Conservation (phyloP, 768 basidiomycete species). For the Trametes cubensis region DNA sequence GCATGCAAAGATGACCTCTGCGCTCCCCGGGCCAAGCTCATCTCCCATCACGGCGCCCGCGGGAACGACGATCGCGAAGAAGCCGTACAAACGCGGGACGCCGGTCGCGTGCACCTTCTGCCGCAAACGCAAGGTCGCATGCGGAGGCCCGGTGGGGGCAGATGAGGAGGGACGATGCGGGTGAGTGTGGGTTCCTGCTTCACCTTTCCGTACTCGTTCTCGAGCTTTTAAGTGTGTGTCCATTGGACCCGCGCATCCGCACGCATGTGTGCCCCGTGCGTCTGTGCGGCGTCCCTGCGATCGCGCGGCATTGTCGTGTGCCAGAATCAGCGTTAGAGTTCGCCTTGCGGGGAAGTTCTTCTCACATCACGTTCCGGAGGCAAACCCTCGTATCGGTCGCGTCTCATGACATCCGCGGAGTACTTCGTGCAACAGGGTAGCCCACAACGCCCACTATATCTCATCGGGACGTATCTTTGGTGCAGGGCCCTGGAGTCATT, state of each 20-base stretch:
- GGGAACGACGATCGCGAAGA: slow-evolving; percentile 8
- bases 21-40: too few relatives aligned
- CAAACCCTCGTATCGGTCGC: neutral
- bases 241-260: neutral
- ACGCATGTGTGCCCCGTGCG: too few relatives aligned
- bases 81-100: slow-evolving; percentile 22
- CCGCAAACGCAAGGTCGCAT: slow-evolving; percentile 33
- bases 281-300: too few relatives aligned
- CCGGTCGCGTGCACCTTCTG: slow-evolving; percentile 31
- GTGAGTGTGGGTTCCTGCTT: slow-evolving; percentile 20
- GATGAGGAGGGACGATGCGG: slow-evolving; percentile 20
- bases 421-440: neutral
- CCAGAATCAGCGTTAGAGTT: neutral
- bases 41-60: too few relatives aligned
- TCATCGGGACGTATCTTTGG: neutral
- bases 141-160: slow-evolving; percentile 28
- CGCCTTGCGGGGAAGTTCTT: neutral
- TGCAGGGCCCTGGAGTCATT: neutral
- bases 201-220: neutral
- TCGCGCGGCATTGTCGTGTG: neutral
- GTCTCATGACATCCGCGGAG: neutral
- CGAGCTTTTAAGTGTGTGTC: neutral
- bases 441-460: slow-evolving; percentile 2
- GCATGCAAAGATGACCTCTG: neutral
- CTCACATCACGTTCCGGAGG: neutral